Base-by-base conservation (phyloP, 1,284 basidiomycete species). In the Cystobasidium sp. region DNA sequence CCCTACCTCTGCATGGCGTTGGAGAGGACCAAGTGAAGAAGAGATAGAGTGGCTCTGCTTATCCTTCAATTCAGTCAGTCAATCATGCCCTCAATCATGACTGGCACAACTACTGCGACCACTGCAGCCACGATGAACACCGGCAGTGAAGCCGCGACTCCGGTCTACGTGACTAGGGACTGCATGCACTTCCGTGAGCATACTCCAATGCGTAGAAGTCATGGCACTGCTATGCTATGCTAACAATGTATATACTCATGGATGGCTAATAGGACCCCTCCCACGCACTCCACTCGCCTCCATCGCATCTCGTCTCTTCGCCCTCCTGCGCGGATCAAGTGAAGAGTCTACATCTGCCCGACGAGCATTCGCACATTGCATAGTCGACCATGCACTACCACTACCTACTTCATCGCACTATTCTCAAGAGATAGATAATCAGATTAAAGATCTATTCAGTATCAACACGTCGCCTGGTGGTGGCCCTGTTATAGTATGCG, bases 341-440 rank as follows among this genome's bases (percentile, higher is more conserved):
- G 70, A 53, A 7, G 41, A 20, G 1, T 65, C 62, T 14, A 52
- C 39, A 22, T 43, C 70, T 22, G 62, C 58, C 10, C 46, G 70
- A 46, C 62, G 63, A 14, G 62, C 59, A 49, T 66, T 73, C 51
- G 70, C 62, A 44, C 70, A 73, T 49, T 62, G 59, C 55, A 63
- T 73, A 9, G 47, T 73, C 12, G 70, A 73, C 37, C 70, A 73
- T 47, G 51, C 70, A 18, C 62, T 73, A 49, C 63, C 66, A n/a
- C 18, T 43, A 8, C 64, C 69, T 14, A 47, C 59, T 43, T 8
- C 47, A 14, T 53, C 46, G 7, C 44, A 73, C 24, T 73, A 73
- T 52, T 64, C 49, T 41, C 39, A 51, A 16, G 63, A 49, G 2
- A n/a, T 73, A 14, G 70, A 73, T 20, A 41, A 9, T 18, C 70